These are phyloP conservation scores for Colletotrichum caudatum DNA, from an alignment of 2,329 filamentous ascomycete genomes.

Conservation along the genomic window DNA sequence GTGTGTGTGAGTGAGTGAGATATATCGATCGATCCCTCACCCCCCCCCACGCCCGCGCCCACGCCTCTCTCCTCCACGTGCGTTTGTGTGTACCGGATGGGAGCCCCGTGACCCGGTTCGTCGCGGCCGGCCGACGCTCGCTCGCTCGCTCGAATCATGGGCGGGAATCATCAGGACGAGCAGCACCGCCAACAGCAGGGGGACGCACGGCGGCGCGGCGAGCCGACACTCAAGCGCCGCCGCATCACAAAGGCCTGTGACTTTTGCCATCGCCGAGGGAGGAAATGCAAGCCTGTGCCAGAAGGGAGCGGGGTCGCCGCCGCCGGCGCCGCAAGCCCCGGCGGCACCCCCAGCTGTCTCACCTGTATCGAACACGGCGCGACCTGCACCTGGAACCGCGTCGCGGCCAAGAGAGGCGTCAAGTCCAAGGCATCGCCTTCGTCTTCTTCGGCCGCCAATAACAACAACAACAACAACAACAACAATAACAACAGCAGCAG, in stretches of 20 bases:
- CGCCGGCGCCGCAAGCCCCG: slow-evolving; percentile 3
- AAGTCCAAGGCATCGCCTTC: slow-evolving; percentile 40
- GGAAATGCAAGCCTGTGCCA: slow-evolving; percentile 42
- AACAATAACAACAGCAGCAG: no score
- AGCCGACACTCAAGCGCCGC: slow-evolving; percentile 37
- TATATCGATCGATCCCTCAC: neutral
- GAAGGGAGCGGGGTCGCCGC: slow-evolving; percentile 9
- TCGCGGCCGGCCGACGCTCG: slow-evolving; percentile 22
- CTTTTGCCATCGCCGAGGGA: slow-evolving; percentile 41
- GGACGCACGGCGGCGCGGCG: slow-evolving; percentile 26
- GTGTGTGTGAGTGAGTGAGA: no score
- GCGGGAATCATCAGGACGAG: slow-evolving; percentile 14
- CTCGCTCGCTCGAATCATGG: slow-evolving; percentile 32
- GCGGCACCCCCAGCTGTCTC: slow-evolving; percentile 31
- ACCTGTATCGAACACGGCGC: slow-evolving; percentile 43
- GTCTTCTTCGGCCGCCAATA: neutral
- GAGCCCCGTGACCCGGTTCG: slow-evolving; percentile 34
- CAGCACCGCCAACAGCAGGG: slow-evolving; percentile 4
- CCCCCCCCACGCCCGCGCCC: neutral
- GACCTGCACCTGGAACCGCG: slow-evolving; percentile 40
- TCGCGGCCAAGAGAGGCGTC: slow-evolving; percentile 42
- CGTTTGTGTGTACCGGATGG: slow-evolving; percentile 21
- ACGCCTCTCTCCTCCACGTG: neutral
- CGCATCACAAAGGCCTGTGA: slow-evolving; percentile 43
- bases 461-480: neutral